Evolutionary conservation across 257 asterid species (phyloP).

Genomic region (Solanum rostratum): DNA sequence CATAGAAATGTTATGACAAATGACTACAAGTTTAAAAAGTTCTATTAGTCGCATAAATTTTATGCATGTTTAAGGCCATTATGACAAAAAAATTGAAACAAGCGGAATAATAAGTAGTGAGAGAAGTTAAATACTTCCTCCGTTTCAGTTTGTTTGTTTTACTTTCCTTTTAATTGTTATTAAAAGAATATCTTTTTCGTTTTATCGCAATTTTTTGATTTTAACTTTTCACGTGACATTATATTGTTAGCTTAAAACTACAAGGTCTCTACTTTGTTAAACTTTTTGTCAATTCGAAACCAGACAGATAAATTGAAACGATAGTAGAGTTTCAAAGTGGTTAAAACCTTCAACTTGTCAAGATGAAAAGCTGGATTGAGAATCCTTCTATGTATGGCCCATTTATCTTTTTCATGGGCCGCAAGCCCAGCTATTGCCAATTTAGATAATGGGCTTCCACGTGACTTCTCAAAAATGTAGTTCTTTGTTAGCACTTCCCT

Average conservation of each 20-base stretch:
- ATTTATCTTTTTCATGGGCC: constrained; percentile 29
- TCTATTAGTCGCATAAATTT: no score
- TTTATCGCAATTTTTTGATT: no score
- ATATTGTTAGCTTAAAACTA: no score
- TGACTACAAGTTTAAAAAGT: no score
- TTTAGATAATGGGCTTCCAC: constrained; percentile 7
- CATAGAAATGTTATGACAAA: no score
- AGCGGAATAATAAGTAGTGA: background rate
- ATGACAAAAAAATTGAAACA: no score
- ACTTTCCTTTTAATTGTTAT: background rate
- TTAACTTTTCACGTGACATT: background rate
- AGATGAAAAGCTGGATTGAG: background rate
- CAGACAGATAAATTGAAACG: background rate
- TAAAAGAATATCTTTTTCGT: no score
- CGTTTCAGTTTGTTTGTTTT: no score
- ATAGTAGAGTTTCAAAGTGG: background rate
- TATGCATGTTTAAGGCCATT: no score
- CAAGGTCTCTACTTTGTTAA: no score
- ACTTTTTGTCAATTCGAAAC: background rate
- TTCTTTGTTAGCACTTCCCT: constrained; percentile 38
- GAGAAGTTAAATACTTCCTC: no score
- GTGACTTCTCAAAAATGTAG: constrained; percentile 26
- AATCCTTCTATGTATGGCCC: constrained; percentile 5
- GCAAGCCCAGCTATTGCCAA: constrained; percentile 27
- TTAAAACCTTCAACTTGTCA: background rate